A percentile compares a stretch with the other conserved stretches of the same genome.
Conservation (phyloP, 352 stramenopile species). For the Phytopythium montanum region DNA sequence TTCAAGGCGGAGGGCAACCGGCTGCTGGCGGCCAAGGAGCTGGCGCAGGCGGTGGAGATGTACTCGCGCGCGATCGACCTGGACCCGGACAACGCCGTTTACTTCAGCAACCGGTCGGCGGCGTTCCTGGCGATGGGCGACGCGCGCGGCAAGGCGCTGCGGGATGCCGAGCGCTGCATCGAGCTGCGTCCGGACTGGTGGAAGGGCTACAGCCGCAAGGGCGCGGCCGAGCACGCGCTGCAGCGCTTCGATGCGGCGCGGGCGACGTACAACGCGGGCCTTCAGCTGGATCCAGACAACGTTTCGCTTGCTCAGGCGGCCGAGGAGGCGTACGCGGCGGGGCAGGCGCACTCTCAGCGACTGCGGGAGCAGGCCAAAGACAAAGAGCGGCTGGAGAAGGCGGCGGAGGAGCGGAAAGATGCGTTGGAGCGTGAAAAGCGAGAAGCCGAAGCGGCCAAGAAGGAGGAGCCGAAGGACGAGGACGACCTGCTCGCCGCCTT, state of each 20-base stretch:
- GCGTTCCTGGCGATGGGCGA: slow-evolving; percentile 79
- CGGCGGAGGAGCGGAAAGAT: slow-evolving; percentile 23
- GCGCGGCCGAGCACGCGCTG: slow-evolving; percentile 72
- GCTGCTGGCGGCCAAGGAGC: slow-evolving; percentile 59
- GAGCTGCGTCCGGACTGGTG: slow-evolving; percentile 76
- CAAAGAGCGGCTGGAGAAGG: slow-evolving; percentile 30
- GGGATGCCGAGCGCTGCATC: slow-evolving; percentile 78
- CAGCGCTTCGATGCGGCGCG: slow-evolving; percentile 70
- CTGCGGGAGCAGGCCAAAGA: slow-evolving; percentile 55
- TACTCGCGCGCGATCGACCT: slow-evolving; percentile 82
- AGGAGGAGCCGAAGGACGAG: slow-evolving; percentile 33
- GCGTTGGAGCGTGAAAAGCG: slow-evolving; percentile 13
- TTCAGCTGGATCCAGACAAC: slow-evolving; percentile 73
- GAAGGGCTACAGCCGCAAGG: slow-evolving; percentile 87
- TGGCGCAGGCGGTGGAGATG: slow-evolving; percentile 67
- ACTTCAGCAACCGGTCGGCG: slow-evolving; percentile 84
- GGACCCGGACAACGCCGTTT: slow-evolving; percentile 83
- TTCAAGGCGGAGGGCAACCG: slow-evolving; percentile 87
- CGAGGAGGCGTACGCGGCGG: slow-evolving; percentile 71
- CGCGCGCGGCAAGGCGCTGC: slow-evolving; percentile 72
- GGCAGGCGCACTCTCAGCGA: slow-evolving; percentile 54
- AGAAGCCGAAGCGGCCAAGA: slow-evolving; percentile 15
- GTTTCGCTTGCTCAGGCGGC: slow-evolving; percentile 53
- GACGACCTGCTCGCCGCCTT: slow-evolving; percentile 72
- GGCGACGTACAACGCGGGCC: slow-evolving; percentile 62